Conservation (phyloP, 768 basidiomycete species). For the Lactifluus volemus region DNA sequence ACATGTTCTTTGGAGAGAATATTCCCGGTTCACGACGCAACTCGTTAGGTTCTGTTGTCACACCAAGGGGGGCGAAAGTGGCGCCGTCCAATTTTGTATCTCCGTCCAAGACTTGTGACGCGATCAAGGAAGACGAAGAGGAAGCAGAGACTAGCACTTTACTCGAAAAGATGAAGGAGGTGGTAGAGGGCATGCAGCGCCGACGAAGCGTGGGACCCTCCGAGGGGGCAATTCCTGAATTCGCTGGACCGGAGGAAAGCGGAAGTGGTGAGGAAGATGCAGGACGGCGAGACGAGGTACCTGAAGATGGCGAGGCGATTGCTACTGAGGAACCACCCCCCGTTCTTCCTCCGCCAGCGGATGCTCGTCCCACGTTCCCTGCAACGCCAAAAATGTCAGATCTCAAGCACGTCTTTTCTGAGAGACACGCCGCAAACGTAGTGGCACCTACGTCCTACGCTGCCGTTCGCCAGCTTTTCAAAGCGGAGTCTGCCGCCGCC, state of each 20-base stretch:
- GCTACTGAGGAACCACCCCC: neutral
- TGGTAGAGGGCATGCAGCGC: constrained; percentile 31
- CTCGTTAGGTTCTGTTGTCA: constrained; percentile 21
- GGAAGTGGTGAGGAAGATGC: constrained; percentile 28
- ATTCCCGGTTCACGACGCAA: constrained; percentile 42
- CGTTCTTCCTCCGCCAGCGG: neutral
- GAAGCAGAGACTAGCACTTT: constrained; percentile 29
- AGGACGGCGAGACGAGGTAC: constrained; percentile 25
- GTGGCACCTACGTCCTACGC: constrained; percentile 22
- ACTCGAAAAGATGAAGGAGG: constrained; percentile 31
- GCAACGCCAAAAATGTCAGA: constrained; percentile 27
- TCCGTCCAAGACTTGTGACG: constrained; percentile 7
- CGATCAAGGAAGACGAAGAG: constrained; percentile 24
- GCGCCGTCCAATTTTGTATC: neutral
- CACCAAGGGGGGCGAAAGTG: neutral
- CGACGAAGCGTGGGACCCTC: constrained; percentile 25
- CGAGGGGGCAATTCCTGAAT: constrained; percentile 24
- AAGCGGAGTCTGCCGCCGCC: constrained; percentile 3
- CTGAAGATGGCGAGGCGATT: constrained; percentile 14
- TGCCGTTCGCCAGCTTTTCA: constrained; percentile 30
- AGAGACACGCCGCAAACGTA: constrained; percentile 11
- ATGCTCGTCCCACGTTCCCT: constrained; percentile 9
- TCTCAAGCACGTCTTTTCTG: constrained; percentile 27
- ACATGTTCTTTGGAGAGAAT: constrained; percentile 42
- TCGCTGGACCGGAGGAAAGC: constrained; percentile 26